A percentile compares a stretch with the other conserved stretches of the same genome.
Conservation (phyloP, 352 stramenopile genomes). For the Phytophthora fragariae region DNA sequence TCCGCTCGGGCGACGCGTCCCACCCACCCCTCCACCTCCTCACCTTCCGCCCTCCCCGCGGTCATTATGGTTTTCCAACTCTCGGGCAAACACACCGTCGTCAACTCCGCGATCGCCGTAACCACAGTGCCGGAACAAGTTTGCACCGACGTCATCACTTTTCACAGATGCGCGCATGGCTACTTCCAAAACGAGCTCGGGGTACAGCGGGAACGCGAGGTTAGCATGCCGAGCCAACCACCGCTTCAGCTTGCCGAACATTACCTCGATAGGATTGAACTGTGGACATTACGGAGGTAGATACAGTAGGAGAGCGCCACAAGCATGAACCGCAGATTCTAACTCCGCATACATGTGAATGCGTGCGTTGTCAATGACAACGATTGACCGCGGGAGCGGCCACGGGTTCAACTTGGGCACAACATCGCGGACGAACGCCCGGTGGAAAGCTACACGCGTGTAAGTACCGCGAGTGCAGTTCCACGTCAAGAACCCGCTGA, state of each 20-base stretch:
- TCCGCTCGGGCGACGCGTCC: conserved; percentile 7
- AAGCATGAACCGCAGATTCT: not conserved
- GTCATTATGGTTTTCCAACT: not conserved
- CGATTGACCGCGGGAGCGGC: not conserved
- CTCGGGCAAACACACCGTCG: not conserved
- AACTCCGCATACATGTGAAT: conserved; percentile 3
- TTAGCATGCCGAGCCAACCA: conserved; percentile 29
- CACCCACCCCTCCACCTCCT: not conserved
- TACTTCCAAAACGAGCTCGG: conserved; percentile 15
- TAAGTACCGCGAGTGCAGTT: conserved; percentile 14
- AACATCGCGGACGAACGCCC: conserved; percentile 1
- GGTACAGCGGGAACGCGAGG: conserved; percentile 15
- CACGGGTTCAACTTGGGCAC: conserved; percentile 8
- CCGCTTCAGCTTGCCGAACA: conserved; percentile 33
- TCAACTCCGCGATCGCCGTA: conserved; percentile 10
- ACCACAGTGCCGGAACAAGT: conserved; percentile 22
- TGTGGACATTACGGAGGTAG: conserved; percentile 34
- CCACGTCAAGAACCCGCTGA: conserved; percentile 16
- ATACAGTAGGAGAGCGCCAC: conserved; percentile 18
- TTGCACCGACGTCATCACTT: conserved; percentile 9
- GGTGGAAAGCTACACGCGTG: conserved; percentile 16
- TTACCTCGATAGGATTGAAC: conserved; percentile 33
- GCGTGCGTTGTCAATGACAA: not conserved
- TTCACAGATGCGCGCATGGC: conserved; percentile 13
- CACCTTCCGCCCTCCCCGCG: not conserved